Evolutionary conservation across 805 yeast species (phyloP), one percentile per base, ranked within the genome.

Genomic region (Lachancea sp.): DNA sequence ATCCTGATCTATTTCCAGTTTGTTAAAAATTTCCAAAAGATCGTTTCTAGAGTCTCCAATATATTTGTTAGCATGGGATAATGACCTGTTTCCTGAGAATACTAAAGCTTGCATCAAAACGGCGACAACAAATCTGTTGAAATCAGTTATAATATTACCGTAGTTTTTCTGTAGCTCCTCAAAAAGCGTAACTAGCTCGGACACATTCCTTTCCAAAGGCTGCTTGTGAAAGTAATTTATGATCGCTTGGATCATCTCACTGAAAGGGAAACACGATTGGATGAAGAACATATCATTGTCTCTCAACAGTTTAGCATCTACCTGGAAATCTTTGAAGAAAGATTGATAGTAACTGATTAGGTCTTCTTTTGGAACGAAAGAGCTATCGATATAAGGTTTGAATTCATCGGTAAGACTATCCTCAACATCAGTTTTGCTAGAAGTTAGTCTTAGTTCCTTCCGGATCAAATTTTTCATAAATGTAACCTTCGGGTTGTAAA

Each of bases 391-490:
- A 45, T 74, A 72, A 36, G 63, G 55, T 30, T 66, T 63, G 47
- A 82, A 75, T 43, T 74, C 80, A 8, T 63, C 71, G 1, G 86
- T 83, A 43, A 92, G 71, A 21, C 94, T 83, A 13, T 75, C 80
- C 46, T 73, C 73, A 37, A 92, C 82, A 40, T 83, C 75, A 41
- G 74, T 74, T 3, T 56, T 42, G 38, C 77, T 78, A 47, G 82
- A 86, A n/a, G 92, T 78, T 42, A 90, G 71, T 45, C 96, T 72
- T 25, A 89, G 67, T 60, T 90, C 97, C 55, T 88, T 89, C 29
- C 79, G 75, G 45, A 92, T 80, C 47, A 89, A 69, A 62, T 88
- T 88, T 50, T 72, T 77, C 45, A 90, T 77, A 49, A 90, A 82
- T 34, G 73, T 75, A 46, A 75, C 71, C 49, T 77, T 78, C 9